Conservation (phyloP, 2,329 filamentous ascomycete genomes). For the Alternaria gansuensis region DNA sequence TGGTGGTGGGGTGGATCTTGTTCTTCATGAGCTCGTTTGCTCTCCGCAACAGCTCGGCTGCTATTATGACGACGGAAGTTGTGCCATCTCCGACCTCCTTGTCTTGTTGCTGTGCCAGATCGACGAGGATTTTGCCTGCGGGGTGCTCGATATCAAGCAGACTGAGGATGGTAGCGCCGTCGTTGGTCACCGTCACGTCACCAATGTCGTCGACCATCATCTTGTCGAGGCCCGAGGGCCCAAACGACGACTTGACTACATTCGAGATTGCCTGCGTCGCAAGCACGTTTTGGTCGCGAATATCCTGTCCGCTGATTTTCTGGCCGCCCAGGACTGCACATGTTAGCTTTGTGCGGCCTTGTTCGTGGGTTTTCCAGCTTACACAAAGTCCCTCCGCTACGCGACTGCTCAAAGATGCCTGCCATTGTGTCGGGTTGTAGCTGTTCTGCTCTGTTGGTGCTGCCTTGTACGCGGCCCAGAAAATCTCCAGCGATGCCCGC, state of each 20-base stretch:
- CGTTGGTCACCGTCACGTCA: constrained; percentile 98
- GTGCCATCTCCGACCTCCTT: constrained; percentile 99
- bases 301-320: constrained; percentile 97
- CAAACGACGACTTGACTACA: constrained; percentile 98
- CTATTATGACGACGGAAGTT: constrained; percentile 96
- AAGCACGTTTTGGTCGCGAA: constrained; percentile 96
- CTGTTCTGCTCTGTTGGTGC: constrained; percentile 43
- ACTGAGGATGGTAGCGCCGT: constrained; percentile 94
- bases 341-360: constrained; percentile 32
- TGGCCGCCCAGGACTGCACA: constrained; percentile 82
- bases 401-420: constrained; percentile 93
- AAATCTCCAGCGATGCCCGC: constrained; percentile 37
- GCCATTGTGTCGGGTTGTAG: constrained; percentile 69
- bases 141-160: constrained; percentile 97
- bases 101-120: constrained; percentile 97
- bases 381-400: constrained; percentile 91
- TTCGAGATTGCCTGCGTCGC: constrained; percentile 98
- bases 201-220: constrained; percentile 99
- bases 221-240: constrained; percentile 96
- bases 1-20: constrained; percentile 98
- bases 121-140: constrained; percentile 96
- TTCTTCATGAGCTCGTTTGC: constrained; percentile 99
- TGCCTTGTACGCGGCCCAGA: constrained; percentile 41
- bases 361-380: constrained; percentile 47
- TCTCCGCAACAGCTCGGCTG: constrained; percentile 89